Evolutionary conservation across 371 early-diverging fungal genomes (phyloP), one percentile per base, ranked within the genome.

Genomic region (Mucor mucedo): DNA sequence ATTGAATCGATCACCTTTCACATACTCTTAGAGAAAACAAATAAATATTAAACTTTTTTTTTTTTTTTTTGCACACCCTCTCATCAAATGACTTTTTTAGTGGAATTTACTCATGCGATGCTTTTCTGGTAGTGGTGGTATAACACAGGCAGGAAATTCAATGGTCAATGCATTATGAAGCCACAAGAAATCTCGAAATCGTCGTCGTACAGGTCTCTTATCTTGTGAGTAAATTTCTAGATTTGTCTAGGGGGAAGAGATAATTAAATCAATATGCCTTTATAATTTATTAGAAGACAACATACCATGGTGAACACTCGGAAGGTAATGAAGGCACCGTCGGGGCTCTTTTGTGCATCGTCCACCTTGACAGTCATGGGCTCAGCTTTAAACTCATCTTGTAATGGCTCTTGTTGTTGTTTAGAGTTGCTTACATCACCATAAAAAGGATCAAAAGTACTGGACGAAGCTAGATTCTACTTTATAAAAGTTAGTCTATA

Each of bases 131-230:
- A 96, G 76, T 6, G 97, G 95, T 40, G 97, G 96, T 1, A 96
- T 73, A n/a, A 96, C 87, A 56, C 89, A 89, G 7, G 89, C 87
- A 8, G 93, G 88, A 70, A 80, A 89, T 72, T 91, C 93, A 42
- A 85, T 81, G 29, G 73, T 63, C 40, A 98, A 79, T 50, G 86
- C 87, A 56, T 83, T 76, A 66, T 95, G 87, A 52, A 98, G 84
- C 92, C 92, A 93, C 10, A 87, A 87, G 84, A 98, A 98, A 72
- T 98, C 98, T 70, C 90, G 92, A 78, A 91, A 98, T 60, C 98
- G 85, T 65, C 97, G 84, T 57, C 96, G 84, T 29, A 95, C 89
- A 21, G 85, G 77, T 48, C 73, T 49, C 48, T 66, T 70, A 45
- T 66, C 62, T 13, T 48, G 67, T 5, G 78, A 65, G 60, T 87